Base-by-base conservation (phyloP, 805 yeast species). In the Lachancea mirantina region DNA sequence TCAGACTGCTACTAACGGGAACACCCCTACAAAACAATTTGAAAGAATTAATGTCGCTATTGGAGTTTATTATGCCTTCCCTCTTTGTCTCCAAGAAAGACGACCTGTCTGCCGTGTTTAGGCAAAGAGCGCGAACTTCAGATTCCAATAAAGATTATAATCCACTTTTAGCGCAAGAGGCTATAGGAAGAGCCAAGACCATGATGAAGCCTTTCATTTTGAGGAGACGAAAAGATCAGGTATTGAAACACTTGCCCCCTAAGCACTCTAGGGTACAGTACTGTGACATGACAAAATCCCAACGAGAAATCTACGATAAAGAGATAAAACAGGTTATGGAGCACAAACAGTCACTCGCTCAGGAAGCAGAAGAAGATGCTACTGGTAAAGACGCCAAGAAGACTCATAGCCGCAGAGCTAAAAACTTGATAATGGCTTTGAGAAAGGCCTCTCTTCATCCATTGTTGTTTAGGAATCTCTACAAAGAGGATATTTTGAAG, bases 191-290 rank as follows among this genome's bases (percentile, higher is more conserved):
- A 52, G 99, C 99, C 3, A 85, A 84, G 55, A 81, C 92, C 4
- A 89, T 92, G 96, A 89, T 92, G 97, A 82, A 94, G 2, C 99
- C 99, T 4, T 92, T 92, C 62, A 89, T 92, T 6, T 64, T 92
- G 49, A 72, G 99, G 59, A 76, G 99, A 55, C 80, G 79, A 53
- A 92, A 92, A 62, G 83, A 74, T 35, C 96, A 89, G 59, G 98
- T 92, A 6, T 69, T 92, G 57, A 75, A 83, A 52, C 89, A 92
- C 53, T 65, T 92, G 38, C 98, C 98, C 1, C 67, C 70, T 19
- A 92, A 92, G 52, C 61, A 65, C 35, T 84, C 79, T 38, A 62
- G 61, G 27, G 70, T 82, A 22, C 74, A 72, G 32, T 67, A 67
- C 42, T 87, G 96, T 57, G 77, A 72, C 1, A 61, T 87, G 67